phyloP scores from a whole-genome alignment of 805 yeast species.

The Maudiozyma serrabonitensis region DNA sequence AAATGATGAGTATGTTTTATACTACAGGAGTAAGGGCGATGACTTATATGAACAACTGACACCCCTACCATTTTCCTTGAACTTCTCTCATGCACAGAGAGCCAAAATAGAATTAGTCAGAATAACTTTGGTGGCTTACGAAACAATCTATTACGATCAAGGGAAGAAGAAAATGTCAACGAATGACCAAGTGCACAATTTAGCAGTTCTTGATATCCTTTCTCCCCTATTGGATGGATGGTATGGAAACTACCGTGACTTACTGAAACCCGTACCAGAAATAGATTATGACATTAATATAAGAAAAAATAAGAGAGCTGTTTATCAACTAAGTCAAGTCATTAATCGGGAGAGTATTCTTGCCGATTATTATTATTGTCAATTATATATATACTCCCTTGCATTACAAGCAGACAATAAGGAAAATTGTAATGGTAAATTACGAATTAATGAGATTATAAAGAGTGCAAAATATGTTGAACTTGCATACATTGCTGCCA shows the following conservation, averaged over 20 bases:
- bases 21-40: constrained; percentile 12
- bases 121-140: constrained; percentile 74
- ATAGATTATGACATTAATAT: constrained; percentile 20
- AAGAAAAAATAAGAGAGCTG: constrained; percentile 26
- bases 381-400: constrained; percentile 72
- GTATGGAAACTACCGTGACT: constrained; percentile 52
- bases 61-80: constrained; percentile 27
- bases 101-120: constrained; percentile 75
- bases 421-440: constrained; percentile 8
- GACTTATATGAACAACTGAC: constrained; percentile 3
- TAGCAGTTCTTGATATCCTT: constrained; percentile 61
- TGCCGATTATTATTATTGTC: constrained; percentile 78
- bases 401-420: constrained; percentile 47
- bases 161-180: constrained; percentile 34
- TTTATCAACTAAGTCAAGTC: constrained; percentile 24
- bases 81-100: constrained; percentile 52
- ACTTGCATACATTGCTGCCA: constrained; percentile 75
- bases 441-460: constrained; percentile 60
- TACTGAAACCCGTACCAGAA: constrained; percentile 40
- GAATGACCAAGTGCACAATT: constrained; percentile 50
- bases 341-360: constrained; percentile 63
- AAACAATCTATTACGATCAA: constrained; percentile 63
- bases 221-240: constrained; percentile 73
- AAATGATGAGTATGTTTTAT: constrained; percentile 27
- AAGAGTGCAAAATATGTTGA: constrained; percentile 70